Conservation (phyloP, 2,329 filamentous ascomycete species). For the Coleophoma crateriformis region DNA sequence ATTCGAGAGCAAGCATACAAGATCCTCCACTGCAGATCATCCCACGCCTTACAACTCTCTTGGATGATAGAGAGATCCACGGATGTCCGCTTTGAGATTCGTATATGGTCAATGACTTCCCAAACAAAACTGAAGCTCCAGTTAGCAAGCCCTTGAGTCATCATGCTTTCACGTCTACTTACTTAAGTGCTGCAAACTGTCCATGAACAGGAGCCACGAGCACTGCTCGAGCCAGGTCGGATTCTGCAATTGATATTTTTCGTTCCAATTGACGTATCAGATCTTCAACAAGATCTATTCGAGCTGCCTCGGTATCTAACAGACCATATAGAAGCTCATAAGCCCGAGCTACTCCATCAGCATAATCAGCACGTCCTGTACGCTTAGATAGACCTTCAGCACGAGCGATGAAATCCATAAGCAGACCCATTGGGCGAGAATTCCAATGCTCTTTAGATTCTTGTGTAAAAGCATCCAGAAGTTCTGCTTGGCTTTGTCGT, state of each 20-base stretch:
- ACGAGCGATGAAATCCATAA: constrained; percentile 42
- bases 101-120: constrained; percentile 11
- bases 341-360: constrained; percentile 79
- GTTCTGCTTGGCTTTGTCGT: not conserved
- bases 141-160: not conserved
- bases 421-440: constrained; percentile 16
- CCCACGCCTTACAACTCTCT: constrained; percentile 7
- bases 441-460: not conserved
- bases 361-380: constrained; percentile 84
- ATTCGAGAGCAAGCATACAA: constrained; percentile 59
- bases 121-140: constrained; percentile 16
- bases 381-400: constrained; percentile 55
- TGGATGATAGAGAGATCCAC: constrained; percentile 1
- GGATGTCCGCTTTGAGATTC: constrained; percentile 4
- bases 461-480: constrained; percentile 1
- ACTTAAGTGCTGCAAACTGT: constrained; percentile 62
- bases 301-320: constrained; percentile 35
- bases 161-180: constrained; percentile 15
- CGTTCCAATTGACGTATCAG: constrained; percentile 57
- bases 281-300: constrained; percentile 45
- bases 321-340: constrained; percentile 65
- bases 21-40: constrained; percentile 45
- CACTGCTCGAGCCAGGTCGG: constrained; percentile 61
- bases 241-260: constrained; percentile 58
- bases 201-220: constrained; percentile 64